Evolutionary conservation across 2,329 filamentous ascomycete species (phyloP).

Genomic region (Aspergillus sp.): DNA sequence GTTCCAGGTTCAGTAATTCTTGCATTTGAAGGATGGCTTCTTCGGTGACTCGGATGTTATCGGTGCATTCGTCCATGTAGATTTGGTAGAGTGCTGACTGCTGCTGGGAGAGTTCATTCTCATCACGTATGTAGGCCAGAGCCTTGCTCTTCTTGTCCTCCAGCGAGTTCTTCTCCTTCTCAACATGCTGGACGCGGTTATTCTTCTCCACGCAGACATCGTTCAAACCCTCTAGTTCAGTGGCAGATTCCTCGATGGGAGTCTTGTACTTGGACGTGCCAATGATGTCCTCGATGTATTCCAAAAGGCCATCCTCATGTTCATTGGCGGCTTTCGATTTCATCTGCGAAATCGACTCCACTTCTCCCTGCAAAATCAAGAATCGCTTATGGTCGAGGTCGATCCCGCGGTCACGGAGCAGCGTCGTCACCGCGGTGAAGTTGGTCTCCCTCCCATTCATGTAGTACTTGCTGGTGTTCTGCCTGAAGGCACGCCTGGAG

Average conservation of each 20-base stretch:
- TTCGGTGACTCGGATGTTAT: conserved; percentile 79
- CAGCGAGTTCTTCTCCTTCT: conserved; percentile 87
- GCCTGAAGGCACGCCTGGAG: conserved; percentile 89
- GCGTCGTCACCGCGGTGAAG: conserved; percentile 80
- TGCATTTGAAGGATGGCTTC: conserved; percentile 91
- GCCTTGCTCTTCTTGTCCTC: conserved; percentile 97
- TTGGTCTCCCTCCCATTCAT: conserved; percentile 84
- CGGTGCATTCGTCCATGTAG: conserved; percentile 75
- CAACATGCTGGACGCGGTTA: conserved; percentile 88
- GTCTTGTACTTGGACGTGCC: conserved; percentile 97
- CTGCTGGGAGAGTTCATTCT: conserved; percentile 85
- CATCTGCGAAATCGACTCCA: conserved; percentile 98
- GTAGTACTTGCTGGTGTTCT: conserved; percentile 97
- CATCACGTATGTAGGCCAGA: conserved; percentile 75
- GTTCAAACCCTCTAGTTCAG: conserved; percentile 84
- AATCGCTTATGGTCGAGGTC: conserved; percentile 98
- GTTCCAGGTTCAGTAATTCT: conserved; percentile 70
- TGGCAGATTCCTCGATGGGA: conserved; percentile 86
- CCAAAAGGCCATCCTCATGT: conserved; percentile 89
- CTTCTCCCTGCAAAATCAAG: conserved; percentile 91
- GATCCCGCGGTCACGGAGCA: conserved; percentile 79
- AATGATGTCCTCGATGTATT: conserved; percentile 97
- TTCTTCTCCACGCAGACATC: conserved; percentile 94
- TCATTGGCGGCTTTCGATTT: conserved; percentile 92
- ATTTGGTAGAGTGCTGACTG: conserved; percentile 89